Percentiles rank a stretch among this genome's conserved stretches.
Evolutionary conservation across 1,284 basidiomycete species (phyloP).

Genomic region (Rugosomyces carneus): DNA sequence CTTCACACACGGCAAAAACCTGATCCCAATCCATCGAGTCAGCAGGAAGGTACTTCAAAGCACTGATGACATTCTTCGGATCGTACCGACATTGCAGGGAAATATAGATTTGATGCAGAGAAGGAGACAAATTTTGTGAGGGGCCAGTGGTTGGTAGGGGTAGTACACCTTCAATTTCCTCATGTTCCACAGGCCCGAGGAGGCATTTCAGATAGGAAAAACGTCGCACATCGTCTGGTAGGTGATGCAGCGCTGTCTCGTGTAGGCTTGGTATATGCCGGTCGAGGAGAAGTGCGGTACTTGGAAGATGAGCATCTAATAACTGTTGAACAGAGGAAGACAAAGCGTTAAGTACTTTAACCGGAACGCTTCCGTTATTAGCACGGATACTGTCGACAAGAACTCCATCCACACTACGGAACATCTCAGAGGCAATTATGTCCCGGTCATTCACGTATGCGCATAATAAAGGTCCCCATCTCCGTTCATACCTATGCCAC

Average conservation of each 20-base stretch:
- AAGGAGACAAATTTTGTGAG: constrained; percentile 39
- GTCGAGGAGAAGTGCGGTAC: constrained; percentile 75
- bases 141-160: constrained; percentile 22
- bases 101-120: constrained; percentile 62
- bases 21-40: constrained; percentile 56
- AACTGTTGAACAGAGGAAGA: constrained; percentile 58
- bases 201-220: constrained; percentile 79
- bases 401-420: constrained; percentile 60
- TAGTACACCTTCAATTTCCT: constrained; percentile 36
- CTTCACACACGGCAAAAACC: constrained; percentile 62
- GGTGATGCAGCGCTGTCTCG: constrained; percentile 42
- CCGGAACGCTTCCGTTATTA: constrained; percentile 42
- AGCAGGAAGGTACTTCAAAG: constrained; percentile 54
- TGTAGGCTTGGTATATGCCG: constrained; percentile 63
- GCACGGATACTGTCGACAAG: constrained; percentile 39
- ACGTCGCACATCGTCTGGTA: constrained; percentile 48
- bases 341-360: constrained; percentile 48
- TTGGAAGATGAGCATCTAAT: constrained; percentile 53
- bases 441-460: constrained; percentile 77
- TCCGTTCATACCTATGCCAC: constrained; percentile 70
- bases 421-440: constrained; percentile 54
- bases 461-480: constrained; percentile 71
- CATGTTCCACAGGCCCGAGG: constrained; percentile 49
- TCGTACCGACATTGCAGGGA: constrained; percentile 69
- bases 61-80: constrained; percentile 59